Evolutionary conservation across 768 basidiomycete genomes (phyloP).

Genomic region (Amanita pallidorosea): DNA sequence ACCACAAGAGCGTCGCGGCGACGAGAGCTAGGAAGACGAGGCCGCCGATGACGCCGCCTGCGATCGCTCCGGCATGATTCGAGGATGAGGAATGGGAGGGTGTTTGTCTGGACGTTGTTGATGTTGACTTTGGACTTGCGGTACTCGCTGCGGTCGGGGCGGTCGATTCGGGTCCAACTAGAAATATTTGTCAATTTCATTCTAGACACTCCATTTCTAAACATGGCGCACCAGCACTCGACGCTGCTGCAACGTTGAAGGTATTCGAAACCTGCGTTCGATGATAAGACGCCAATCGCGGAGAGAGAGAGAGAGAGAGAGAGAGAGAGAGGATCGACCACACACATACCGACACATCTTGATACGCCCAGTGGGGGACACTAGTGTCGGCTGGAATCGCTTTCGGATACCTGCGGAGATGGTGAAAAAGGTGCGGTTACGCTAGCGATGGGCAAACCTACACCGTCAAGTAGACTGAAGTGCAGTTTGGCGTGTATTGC

Average conservation of each 20-base stretch:
- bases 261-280: background rate
- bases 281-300: background rate
- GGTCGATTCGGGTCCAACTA: conserved; percentile 1
- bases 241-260: background rate
- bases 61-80: conserved; percentile 44
- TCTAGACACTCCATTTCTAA: background rate
- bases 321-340: background rate
- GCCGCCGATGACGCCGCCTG: conserved; percentile 50
- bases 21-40: conserved; percentile 31
- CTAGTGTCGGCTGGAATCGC: conserved; percentile 28
- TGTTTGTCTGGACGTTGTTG: background rate
- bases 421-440: background rate
- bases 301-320: no score
- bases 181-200: background rate
- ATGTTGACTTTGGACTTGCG: background rate
- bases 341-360: conserved; percentile 31
- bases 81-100: conserved; percentile 1
- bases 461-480: conserved; percentile 20
- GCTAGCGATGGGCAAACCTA: conserved; percentile 10
- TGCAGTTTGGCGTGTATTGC: conserved; percentile 27
- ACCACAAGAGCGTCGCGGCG: conserved; percentile 27
- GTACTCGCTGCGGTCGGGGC: background rate
- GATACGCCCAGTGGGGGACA: conserved; percentile 49
- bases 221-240: background rate
- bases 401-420: conserved; percentile 28